These are phyloP conservation scores for Anethum foeniculum DNA, from an alignment of 140 eudicot genomes.

Conservation along the genomic window DNA sequence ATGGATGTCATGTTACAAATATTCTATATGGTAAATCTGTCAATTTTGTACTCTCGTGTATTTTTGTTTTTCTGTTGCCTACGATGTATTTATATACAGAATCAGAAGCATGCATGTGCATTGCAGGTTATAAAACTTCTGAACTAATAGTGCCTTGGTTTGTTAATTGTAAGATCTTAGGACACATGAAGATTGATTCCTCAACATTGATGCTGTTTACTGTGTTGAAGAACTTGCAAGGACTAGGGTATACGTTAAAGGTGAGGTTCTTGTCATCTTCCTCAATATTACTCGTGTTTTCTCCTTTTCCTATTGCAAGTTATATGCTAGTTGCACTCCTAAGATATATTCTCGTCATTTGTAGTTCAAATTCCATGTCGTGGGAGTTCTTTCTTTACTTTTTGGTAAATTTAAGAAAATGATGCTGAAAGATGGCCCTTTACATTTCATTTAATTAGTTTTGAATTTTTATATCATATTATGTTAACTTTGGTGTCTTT, in stretches of 20 bases:
- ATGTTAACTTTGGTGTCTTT: background rate
- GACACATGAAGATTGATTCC: constrained; percentile 70
- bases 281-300: background rate
- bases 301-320: background rate
- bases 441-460: background rate
- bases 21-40: background rate
- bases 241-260: constrained; percentile 65
- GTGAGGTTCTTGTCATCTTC: constrained; percentile 30
- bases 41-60: background rate
- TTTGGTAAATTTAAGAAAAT: background rate
- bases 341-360: background rate
- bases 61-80: background rate
- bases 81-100: background rate
- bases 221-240: constrained; percentile 61
- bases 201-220: constrained; percentile 72
- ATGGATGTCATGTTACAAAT: too few species aligned
- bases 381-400: background rate
- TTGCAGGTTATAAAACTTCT: constrained; percentile 8
- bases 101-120: background rate
- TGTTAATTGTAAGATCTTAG: constrained; percentile 77
- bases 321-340: background rate
- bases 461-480: background rate
- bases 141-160: constrained; percentile 30
- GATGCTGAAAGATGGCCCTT: background rate
- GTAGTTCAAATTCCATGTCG: background rate